Evolutionary conservation across 2,329 filamentous ascomycete genomes (phyloP).

Genomic region (Blumeriella jaapii): DNA sequence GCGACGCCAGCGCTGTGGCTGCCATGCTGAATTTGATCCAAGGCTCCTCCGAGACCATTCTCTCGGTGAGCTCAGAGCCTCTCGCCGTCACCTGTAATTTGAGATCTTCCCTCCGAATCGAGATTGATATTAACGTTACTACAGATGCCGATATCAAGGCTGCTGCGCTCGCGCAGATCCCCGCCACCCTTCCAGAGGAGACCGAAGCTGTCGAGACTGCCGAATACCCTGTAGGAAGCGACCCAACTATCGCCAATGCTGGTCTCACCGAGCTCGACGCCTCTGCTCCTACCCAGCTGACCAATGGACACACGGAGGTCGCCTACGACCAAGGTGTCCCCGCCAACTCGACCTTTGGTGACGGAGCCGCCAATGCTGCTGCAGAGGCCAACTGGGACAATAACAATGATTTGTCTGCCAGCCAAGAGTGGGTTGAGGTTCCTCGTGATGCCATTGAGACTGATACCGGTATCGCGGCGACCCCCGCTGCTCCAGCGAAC

Average conservation of each 20-base stretch:
- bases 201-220: conserved; percentile 24
- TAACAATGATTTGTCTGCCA: conserved; percentile 25
- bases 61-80: conserved; percentile 51
- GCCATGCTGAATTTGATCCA: conserved; percentile 69
- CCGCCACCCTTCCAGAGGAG: conserved; percentile 26
- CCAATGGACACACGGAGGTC: conserved; percentile 35
- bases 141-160: conserved; percentile 49
- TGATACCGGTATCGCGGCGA: conserved; percentile 51
- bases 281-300: conserved; percentile 30
- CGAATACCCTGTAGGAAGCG: conserved; percentile 36
- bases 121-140: conserved; percentile 15
- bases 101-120: not conserved
- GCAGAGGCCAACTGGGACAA: conserved; percentile 56
- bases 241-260: conserved; percentile 57
- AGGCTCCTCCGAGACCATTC: conserved; percentile 54
- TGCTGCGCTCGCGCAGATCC: conserved; percentile 41
- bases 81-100: conserved; percentile 61
- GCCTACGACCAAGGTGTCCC: conserved; percentile 30
- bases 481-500: conserved; percentile 40
- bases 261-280: conserved; percentile 55
- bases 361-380: conserved; percentile 46
- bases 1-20: conserved; percentile 61
- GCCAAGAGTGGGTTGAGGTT: conserved; percentile 42
- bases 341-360: conserved; percentile 39
- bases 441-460: conserved; percentile 64